phyloP scores from a whole-genome alignment of 2,329 filamentous ascomycete species.

The Penicillium vulpinum region DNA sequence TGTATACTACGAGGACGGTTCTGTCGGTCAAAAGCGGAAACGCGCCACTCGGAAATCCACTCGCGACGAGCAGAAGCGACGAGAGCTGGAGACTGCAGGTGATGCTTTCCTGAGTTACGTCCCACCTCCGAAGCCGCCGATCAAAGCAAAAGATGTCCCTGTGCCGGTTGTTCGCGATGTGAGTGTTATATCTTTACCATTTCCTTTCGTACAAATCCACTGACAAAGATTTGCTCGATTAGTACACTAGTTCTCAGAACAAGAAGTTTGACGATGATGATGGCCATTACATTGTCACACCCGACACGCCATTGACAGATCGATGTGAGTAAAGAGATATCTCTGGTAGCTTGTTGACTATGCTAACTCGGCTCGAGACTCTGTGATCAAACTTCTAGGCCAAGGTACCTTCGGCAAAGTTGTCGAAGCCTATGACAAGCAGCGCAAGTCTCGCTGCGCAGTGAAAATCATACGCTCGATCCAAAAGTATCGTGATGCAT shows the following conservation, averaged over 20 bases:
- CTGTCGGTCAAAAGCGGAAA: constrained; percentile 85
- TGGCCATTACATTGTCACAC: constrained; percentile 91
- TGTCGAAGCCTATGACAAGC: constrained; percentile 82
- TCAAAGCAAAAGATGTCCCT: constrained; percentile 80
- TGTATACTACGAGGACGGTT: constrained; percentile 66
- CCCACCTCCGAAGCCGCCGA: constrained; percentile 81
- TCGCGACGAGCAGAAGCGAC: constrained; percentile 77
- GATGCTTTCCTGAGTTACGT: constrained; percentile 78
- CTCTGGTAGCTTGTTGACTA: neutral
- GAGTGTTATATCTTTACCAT: constrained; percentile 32
- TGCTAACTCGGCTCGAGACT: constrained; percentile 58
- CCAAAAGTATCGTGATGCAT: constrained; percentile 96
- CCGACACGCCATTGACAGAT: constrained; percentile 81
- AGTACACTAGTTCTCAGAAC: constrained; percentile 53
- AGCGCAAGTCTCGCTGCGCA: constrained; percentile 76
- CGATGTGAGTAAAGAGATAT: constrained; percentile 67
- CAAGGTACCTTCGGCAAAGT: constrained; percentile 99
- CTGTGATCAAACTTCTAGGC: constrained; percentile 83
- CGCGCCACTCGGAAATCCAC: constrained; percentile 75
- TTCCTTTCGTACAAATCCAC: constrained; percentile 9
- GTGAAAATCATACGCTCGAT: constrained; percentile 99
- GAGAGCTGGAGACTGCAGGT: constrained; percentile 68
- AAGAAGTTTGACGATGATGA: constrained; percentile 93
- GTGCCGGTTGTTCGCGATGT: constrained; percentile 63
- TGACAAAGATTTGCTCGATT: constrained; percentile 6